Evolutionary conservation across 1,139 yeast species (phyloP), one percentile per base, ranked within the genome.

Genomic region (Hansenula lynferdii): DNA sequence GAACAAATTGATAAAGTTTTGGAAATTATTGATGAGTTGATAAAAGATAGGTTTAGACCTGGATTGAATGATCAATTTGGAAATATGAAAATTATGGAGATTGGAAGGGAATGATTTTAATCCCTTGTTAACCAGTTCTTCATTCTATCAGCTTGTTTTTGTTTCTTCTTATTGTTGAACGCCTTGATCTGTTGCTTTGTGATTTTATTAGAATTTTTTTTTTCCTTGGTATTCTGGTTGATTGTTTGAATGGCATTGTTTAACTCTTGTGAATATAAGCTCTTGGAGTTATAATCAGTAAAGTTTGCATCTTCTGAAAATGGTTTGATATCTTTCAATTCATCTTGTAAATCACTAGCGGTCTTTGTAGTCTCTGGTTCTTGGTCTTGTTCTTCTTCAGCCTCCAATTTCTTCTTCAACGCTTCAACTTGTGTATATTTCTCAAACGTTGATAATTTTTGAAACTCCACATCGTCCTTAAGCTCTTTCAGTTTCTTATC

Each of bases 1-100:
- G 85, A 79, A 36, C 84, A 79, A 49, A 77, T 83, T 1, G 55
- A 56, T 14, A 56, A 60, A 6, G 73, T 77, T 0, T 53, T 78
- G 17, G 58, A 58, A 7, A 62, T 65, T 1, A 70, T 77, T 23
- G 64, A 67, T 10, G 78, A 75, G 11, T 44, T 65, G 27, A 58
- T 63, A 34, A 48, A 47, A 28, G 54, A 51, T 6, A 46, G 35
- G 17, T 37, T 50, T 20, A 40, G 11, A 25, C 26, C 26, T 10
- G 4, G 15, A 6, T 7, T 26, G 8, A 27, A 10, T n/a, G 7
- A 15, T 15, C 24, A 26, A 9, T 31, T 26, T 33, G 14, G 14
- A 7, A 11, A 18, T 12, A 6, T 33, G 20, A 33, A 20, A 16
- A 33, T 33, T 10, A 4, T 19, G 7, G 29, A 32, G 11, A 9